phyloP scores from a whole-genome alignment of 2,329 filamentous ascomycete genomes.

The Simplicillium aogashimaense region DNA sequence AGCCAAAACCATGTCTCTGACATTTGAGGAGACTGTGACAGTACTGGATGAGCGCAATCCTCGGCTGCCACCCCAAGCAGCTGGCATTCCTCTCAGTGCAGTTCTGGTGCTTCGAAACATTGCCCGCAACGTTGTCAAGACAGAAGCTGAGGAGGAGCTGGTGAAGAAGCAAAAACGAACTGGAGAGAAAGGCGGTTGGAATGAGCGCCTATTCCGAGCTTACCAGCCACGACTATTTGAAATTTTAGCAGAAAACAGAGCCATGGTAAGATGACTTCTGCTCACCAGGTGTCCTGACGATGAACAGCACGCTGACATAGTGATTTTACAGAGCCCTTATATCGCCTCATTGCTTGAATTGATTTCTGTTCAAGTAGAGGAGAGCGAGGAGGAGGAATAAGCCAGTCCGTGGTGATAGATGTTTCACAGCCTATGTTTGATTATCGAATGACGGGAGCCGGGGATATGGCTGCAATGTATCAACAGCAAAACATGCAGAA shows the following conservation, averaged over 20 bases:
- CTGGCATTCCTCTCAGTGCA: conserved; percentile 69
- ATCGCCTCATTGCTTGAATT: conserved; percentile 29
- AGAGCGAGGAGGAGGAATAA: conserved; percentile 9
- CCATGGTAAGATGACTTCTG: conserved; percentile 35
- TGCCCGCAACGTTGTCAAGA: conserved; percentile 56
- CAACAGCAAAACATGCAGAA: too few species aligned
- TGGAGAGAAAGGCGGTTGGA: conserved; percentile 48
- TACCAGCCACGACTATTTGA: conserved; percentile 56
- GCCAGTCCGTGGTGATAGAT: too few species aligned
- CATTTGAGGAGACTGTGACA: conserved; percentile 45
- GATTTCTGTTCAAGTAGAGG: conserved; percentile 19
- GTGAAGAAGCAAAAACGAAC: conserved; percentile 34
- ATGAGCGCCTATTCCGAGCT: conserved; percentile 57
- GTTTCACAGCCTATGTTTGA: too few species aligned
- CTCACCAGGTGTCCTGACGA: conserved; percentile 1
- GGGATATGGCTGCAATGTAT: too few species aligned
- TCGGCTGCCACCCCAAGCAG: conserved; percentile 51
- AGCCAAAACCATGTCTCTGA: conserved; percentile 43
- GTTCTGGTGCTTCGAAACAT: conserved; percentile 72
- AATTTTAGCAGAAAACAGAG: conserved; percentile 59
- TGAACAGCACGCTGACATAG: neutral
- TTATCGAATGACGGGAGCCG: too few species aligned
- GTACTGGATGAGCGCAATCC: conserved; percentile 48
- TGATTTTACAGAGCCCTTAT: conserved; percentile 22
- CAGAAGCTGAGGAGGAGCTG: conserved; percentile 45